Conservation (phyloP, 225 moss, liverwort and hornwort species). For the Marchantia paleacea region DNA sequence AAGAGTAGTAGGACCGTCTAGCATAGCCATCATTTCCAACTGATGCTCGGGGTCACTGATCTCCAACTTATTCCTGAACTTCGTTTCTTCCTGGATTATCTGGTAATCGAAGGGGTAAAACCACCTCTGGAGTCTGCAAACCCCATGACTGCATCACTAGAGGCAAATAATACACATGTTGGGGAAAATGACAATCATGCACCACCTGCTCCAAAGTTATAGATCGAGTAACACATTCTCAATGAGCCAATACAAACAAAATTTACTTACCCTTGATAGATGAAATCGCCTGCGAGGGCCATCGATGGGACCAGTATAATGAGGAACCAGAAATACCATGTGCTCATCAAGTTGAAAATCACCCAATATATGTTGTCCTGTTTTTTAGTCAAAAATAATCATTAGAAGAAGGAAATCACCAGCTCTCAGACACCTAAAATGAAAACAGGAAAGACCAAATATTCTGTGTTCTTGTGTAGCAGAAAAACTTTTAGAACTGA, state of each 20-base stretch:
- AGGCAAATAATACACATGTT: not conserved
- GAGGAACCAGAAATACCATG: slow-evolving; percentile 87
- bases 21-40: slow-evolving; percentile 66
- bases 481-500: too few relatives aligned
- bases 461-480: too few relatives aligned
- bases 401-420: not conserved
- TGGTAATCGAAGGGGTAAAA: slow-evolving; percentile 83
- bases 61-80: slow-evolving; percentile 25
- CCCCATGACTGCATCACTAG: not conserved
- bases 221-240: not conserved
- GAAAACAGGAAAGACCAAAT: too few relatives aligned
- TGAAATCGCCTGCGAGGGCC: slow-evolving; percentile 73
- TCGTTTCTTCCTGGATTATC: slow-evolving; percentile 72
- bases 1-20: slow-evolving; percentile 43
- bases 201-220: not conserved
- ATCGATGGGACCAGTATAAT: slow-evolving; percentile 67
- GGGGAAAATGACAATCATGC: not conserved
- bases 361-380: slow-evolving; percentile 95
- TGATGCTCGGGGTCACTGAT: slow-evolving; percentile 38
- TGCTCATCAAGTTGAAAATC: slow-evolving; percentile 76
- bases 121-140: slow-evolving; percentile 68
- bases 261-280: slow-evolving; percentile 51
- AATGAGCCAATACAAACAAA: not conserved
- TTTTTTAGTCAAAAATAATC: not conserved
- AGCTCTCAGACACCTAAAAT: not conserved